Conservation (phyloP, 1,284 basidiomycete species). For the Ustilago crameri region DNA sequence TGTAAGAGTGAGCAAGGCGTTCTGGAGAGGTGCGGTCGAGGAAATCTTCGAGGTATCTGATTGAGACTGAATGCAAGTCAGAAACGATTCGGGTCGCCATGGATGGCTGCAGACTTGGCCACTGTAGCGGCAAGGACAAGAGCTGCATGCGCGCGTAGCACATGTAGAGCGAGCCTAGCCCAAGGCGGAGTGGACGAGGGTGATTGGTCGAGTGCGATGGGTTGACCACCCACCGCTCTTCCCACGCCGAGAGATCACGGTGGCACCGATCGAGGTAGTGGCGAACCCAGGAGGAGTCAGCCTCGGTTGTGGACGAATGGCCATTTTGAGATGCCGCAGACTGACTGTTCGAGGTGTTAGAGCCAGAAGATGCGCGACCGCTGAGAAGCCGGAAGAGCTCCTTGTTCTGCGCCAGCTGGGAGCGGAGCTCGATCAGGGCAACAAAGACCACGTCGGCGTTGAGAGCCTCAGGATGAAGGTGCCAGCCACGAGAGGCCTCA, state of each 20-base stretch:
- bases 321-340: background rate
- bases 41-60: constrained; percentile 42
- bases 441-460: constrained; percentile 45
- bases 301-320: background rate
- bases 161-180: constrained; percentile 44
- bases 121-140: constrained; percentile 34
- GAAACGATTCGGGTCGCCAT: constrained; percentile 39
- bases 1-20: constrained; percentile 41
- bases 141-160: constrained; percentile 49
- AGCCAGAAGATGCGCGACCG: constrained; percentile 3
- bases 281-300: constrained; percentile 27
- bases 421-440: constrained; percentile 42
- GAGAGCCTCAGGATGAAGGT: constrained; percentile 35
- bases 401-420: constrained; percentile 36
- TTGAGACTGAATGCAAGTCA: constrained; percentile 33
- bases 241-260: constrained; percentile 39
- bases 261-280: constrained; percentile 39
- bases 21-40: constrained; percentile 36
- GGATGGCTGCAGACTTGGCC: constrained; percentile 22
- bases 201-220: constrained; percentile 20
- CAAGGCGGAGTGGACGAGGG: constrained; percentile 36
- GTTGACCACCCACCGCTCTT: constrained; percentile 36
- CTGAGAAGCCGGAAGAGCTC: constrained; percentile 41
- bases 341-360: background rate
- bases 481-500: constrained; percentile 39